These are phyloP conservation scores for Tolypocladium tropicale DNA, from an alignment of 2,329 filamentous ascomycete species.

Conservation along the genomic window DNA sequence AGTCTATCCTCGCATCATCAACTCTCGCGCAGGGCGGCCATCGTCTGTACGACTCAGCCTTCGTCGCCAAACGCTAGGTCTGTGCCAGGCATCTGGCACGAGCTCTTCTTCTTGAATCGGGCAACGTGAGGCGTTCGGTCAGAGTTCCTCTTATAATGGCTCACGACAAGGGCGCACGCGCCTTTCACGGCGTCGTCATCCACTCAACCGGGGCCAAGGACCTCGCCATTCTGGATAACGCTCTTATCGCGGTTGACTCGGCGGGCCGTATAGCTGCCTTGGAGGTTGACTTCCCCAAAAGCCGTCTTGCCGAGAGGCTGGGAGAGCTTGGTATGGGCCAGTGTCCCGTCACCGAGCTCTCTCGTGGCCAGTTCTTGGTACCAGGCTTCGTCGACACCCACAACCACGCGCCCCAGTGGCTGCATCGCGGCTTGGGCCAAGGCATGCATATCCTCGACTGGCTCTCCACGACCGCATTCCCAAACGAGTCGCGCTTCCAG, in stretches of 20 bases:
- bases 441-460: constrained; percentile 49
- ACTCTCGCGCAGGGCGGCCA: too few species aligned
- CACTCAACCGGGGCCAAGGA: constrained; percentile 23
- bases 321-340: constrained; percentile 1
- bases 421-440: constrained; percentile 36
- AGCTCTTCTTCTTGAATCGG: background rate
- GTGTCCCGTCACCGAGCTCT: constrained; percentile 14
- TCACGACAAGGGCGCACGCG: background rate
- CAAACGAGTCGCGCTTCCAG: constrained; percentile 49
- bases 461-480: constrained; percentile 55
- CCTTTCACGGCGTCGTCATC: constrained; percentile 30
- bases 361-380: constrained; percentile 39
- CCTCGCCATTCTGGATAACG: constrained; percentile 27
- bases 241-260: constrained; percentile 20
- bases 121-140: background rate
- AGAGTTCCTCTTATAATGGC: background rate
- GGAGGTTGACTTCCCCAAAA: constrained; percentile 5
- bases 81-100: background rate
- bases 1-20: too few species aligned
- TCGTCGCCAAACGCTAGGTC: too few species aligned
- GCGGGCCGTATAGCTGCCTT: constrained; percentile 15
- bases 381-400: constrained; percentile 57
- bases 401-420: constrained; percentile 54
- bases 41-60: too few species aligned
- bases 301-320: constrained; percentile 8